Evolutionary conservation across 768 basidiomycete species (phyloP), one percentile per base, ranked within the genome.

Genomic region (Russula foetens): DNA sequence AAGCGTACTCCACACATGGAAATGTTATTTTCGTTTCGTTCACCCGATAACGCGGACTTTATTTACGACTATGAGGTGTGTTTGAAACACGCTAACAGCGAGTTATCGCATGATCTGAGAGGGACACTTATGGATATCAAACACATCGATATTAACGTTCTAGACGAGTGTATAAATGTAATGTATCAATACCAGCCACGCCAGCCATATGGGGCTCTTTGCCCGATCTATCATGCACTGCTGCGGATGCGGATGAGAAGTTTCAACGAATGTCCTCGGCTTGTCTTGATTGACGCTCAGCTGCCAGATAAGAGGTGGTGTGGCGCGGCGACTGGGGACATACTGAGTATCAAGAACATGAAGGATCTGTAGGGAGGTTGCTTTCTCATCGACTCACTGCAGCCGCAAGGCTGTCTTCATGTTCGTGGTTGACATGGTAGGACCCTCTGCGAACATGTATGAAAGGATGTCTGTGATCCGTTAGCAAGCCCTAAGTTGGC

Each of bases 71-170:
- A 57, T 50, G 54, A 57, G 50, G 43, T 19, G 50, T 53, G 54
- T 58, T 62, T 33, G 45, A 54, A 56, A 33, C 44, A 60, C 50
- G 50, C 58, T 33, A 35, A 60, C 51, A 21, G 39, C 38, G 17
- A 47, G 4, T 12, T 62, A 41, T 31, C 50, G 43, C 44, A 56
- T 29, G 56, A 44, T 33, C 19, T 33, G 49, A 41, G 23, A 41
- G 23, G 60, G 43, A 56, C 60, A 45, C 44, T 57, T 56, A 56
- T 51, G 56, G 60, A 56, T 57, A 62, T 48, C 50, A 62, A 26
- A 24, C 46, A 24, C 21, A 21, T 49, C 56, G 44, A 53, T 62
- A 57, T 56, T 62, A 53, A 48, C 46, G 6, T 35, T 7, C 35
- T 35, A 44, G 23, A 47, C 4, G 38, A 52, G 29, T 62, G 56